A percentile compares a stretch with the other conserved stretches of the same genome.
Conservation (phyloP, 345 rosid genomes). For the Moricandia arvensis region DNA sequence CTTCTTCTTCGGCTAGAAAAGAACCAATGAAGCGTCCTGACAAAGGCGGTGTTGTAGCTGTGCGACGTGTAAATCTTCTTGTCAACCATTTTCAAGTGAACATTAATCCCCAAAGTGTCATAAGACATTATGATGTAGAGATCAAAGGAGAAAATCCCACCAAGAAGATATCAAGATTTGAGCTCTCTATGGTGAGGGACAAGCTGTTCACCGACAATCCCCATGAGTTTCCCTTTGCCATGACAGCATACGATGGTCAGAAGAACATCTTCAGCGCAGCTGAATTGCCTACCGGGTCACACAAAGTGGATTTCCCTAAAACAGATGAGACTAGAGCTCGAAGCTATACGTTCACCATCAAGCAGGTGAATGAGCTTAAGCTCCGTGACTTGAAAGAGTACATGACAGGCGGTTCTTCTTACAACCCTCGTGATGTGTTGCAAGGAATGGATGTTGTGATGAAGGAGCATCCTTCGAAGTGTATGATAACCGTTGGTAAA, state of each 20-base stretch:
- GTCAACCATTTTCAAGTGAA: constrained; percentile 66
- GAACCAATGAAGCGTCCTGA: constrained; percentile 63
- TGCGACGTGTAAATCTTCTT: constrained; percentile 40
- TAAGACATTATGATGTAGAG: constrained; percentile 67
- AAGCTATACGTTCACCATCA: constrained; percentile 45
- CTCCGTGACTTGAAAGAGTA: constrained; percentile 64
- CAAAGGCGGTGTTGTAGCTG: constrained; percentile 50
- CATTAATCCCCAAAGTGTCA: constrained; percentile 48
- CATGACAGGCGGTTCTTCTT: constrained; percentile 35
- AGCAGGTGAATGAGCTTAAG: constrained; percentile 66
- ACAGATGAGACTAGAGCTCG: constrained; percentile 46
- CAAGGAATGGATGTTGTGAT: constrained; percentile 90
- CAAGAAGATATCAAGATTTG: constrained; percentile 45
- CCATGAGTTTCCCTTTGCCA: constrained; percentile 45
- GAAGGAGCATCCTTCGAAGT: constrained; percentile 76
- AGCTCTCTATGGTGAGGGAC: constrained; percentile 49
- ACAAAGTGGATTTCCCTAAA: constrained; percentile 42
- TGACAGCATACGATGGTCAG: constrained; percentile 85
- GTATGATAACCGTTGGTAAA: constrained; percentile 64
- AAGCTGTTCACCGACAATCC: constrained; percentile 53
- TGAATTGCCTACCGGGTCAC: constrained; percentile 52
- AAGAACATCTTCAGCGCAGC: constrained; percentile 76
- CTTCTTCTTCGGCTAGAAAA: constrained; percentile 16
- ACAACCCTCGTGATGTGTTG: constrained; percentile 66
- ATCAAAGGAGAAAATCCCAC: constrained; percentile 43